phyloP scores from a whole-genome alignment of 768 basidiomycete species.

The Kwoniella sp. region DNA sequence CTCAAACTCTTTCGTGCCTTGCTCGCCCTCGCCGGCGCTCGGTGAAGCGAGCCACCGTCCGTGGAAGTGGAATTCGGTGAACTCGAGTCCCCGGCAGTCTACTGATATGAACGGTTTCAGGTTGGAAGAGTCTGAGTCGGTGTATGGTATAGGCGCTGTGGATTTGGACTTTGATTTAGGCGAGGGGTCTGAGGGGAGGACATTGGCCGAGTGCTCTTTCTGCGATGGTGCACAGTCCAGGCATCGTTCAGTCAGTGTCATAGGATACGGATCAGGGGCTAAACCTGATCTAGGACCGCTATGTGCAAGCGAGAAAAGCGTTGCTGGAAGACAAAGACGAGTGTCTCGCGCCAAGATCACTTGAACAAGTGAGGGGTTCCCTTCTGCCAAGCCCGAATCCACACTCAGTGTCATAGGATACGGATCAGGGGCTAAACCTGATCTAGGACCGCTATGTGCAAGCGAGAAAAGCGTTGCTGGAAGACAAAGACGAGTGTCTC shows the following conservation, averaged over 20 bases:
- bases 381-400: neutral
- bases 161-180: conserved; percentile 38
- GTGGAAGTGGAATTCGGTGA: conserved; percentile 46
- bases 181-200: conserved; percentile 41
- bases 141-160: conserved; percentile 34
- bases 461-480: no score
- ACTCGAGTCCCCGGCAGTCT: conserved; percentile 55
- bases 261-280: no score
- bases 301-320: no score
- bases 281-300: no score
- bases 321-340: no score
- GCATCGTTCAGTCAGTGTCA: no score
- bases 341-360: no score
- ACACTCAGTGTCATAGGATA: no score
- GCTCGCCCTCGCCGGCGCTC: conserved; percentile 34
- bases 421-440: no score
- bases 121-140: conserved; percentile 20
- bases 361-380: neutral
- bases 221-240: conserved; percentile 19
- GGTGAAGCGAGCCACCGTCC: conserved; percentile 31
- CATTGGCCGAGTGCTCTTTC: conserved; percentile 55
- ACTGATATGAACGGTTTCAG: conserved; percentile 46
- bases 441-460: no score
- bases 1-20: conserved; percentile 33
- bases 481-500: no score